phyloP scores from a whole-genome alignment of 176 grass and related monocot species.

The Oryza australiensis region DNA sequence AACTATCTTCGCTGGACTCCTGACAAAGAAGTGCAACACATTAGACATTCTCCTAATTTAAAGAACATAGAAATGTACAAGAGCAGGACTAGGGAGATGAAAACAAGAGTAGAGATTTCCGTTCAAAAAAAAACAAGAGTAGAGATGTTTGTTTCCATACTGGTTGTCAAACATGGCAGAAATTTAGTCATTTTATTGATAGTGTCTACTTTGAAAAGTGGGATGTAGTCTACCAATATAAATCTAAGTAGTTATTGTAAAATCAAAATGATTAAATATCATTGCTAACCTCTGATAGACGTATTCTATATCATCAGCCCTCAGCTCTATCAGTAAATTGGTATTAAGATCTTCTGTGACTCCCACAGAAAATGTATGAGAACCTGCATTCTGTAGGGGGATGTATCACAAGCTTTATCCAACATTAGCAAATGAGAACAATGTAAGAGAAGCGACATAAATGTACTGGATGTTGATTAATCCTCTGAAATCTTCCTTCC shows the following conservation, averaged over 20 bases:
- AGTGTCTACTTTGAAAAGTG: neutral
- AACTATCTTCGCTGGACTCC: slow-evolving; percentile 85
- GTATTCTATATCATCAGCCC: slow-evolving; percentile 91
- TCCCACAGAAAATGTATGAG: slow-evolving; percentile 73
- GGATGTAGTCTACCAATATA: neutral
- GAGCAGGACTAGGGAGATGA: neutral
- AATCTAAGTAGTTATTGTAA: neutral
- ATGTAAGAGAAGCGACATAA: slow-evolving; percentile 21
- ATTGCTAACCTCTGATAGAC: slow-evolving; percentile 80
- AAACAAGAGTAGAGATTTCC: neutral
- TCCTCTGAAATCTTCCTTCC: slow-evolving; percentile 65
- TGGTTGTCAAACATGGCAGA: slow-evolving; percentile 1
- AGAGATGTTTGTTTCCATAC: neutral
- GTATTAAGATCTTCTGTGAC: slow-evolving; percentile 64
- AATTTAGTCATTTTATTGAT: neutral
- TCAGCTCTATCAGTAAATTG: slow-evolving; percentile 80
- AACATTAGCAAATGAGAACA: neutral
- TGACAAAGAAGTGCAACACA: slow-evolving; percentile 35
- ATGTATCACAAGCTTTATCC: slow-evolving; percentile 34
- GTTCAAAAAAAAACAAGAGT: slow-evolving; percentile 7
- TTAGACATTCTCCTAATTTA: neutral
- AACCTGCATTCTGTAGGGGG: slow-evolving; percentile 61
- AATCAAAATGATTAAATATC: slow-evolving; percentile 10
- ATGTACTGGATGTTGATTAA: slow-evolving; percentile 88
- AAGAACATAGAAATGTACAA: slow-evolving; percentile 3